Evolutionary conservation across 2,329 filamentous ascomycete genomes (phyloP).

Genomic region (Ploettnerulaceae sp.): DNA sequence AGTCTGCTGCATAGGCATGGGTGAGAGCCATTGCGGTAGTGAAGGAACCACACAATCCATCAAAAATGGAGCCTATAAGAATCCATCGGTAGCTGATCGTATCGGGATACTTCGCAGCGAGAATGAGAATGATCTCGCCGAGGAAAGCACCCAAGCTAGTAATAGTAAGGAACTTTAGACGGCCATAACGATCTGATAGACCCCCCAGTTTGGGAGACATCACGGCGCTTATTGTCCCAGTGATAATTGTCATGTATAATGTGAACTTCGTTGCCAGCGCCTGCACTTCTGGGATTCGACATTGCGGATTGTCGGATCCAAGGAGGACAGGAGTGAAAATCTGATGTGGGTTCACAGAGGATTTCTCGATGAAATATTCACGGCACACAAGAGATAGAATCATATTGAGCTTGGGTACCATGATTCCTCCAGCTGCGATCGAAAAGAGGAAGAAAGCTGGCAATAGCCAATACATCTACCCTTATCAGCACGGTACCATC

Average conservation of each 20-base stretch:
- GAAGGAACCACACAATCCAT: constrained; percentile 85
- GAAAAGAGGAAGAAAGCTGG: constrained; percentile 77
- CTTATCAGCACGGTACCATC: constrained; percentile 24
- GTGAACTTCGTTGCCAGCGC: constrained; percentile 72
- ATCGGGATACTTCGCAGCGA: constrained; percentile 72
- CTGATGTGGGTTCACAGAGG: constrained; percentile 52
- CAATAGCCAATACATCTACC: constrained; percentile 76
- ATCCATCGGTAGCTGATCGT: constrained; percentile 72
- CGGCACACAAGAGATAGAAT: constrained; percentile 80
- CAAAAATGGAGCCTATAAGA: constrained; percentile 68
- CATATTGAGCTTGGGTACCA: constrained; percentile 84
- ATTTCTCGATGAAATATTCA: constrained; percentile 70
- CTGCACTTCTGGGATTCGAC: constrained; percentile 74
- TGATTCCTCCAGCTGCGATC: constrained; percentile 76
- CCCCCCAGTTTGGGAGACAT: constrained; percentile 78
- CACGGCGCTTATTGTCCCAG: constrained; percentile 73
- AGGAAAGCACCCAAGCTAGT: constrained; percentile 70
- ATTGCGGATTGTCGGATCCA: constrained; percentile 71
- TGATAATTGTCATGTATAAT: constrained; percentile 67
- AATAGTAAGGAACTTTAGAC: constrained; percentile 67
- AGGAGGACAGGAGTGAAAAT: constrained; percentile 60
- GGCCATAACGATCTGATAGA: constrained; percentile 81
- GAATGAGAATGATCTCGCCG: constrained; percentile 70
- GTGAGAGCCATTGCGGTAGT: constrained; percentile 72
- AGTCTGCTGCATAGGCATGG: constrained; percentile 87